Evolutionary conservation across 192 early-diverging fungal genomes (phyloP), one percentile per base, ranked within the genome.

Genomic region (Coemansia aciculifera): DNA sequence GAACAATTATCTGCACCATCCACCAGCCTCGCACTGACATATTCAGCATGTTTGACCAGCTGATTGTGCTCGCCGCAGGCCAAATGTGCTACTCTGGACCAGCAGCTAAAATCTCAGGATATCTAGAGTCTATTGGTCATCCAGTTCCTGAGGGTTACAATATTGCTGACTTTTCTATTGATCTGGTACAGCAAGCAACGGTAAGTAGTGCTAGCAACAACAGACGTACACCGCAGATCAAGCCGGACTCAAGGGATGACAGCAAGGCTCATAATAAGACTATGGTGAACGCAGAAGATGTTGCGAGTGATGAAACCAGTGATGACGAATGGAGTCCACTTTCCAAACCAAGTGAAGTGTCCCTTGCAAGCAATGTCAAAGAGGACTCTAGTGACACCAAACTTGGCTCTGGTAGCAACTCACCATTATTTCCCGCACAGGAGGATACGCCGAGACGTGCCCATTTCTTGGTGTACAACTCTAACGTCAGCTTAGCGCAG

Each of bases 21-120:
- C 96, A 98, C 73, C 96, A 98, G 69, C 96, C 96, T 13, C 86
- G 96, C 21, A 90, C 90, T 2, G 93, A 98, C 59, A 95, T 98
- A 38, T 94, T 93, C 64, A 88, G 89, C 21, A 79, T 95, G 66
- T 98, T 98, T 85, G 94, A 98, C 76, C 86, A 92, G 56, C 77
- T 96, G 5, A 82, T 98, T 13, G 75, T 98, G 23, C 66, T 98
- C 17, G 92, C 92, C 24, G 90, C 90, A 38, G 94, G 94, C 1
- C 77, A 89, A 66, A 78, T 92, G 68, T 86, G 95, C 34, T 96
- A 93, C 70, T 95, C 92, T 15, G 96, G 96, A 2, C 88, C 90
- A 42, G 89, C 90, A n/a, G 46, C 36, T 2, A 67, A 72, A 11
- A 84, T 85, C 29, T 86, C 88, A 31, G 69, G 70, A 13, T 89